Conservation (phyloP, 768 basidiomycete species). For the Rhizopogon sp. region DNA sequence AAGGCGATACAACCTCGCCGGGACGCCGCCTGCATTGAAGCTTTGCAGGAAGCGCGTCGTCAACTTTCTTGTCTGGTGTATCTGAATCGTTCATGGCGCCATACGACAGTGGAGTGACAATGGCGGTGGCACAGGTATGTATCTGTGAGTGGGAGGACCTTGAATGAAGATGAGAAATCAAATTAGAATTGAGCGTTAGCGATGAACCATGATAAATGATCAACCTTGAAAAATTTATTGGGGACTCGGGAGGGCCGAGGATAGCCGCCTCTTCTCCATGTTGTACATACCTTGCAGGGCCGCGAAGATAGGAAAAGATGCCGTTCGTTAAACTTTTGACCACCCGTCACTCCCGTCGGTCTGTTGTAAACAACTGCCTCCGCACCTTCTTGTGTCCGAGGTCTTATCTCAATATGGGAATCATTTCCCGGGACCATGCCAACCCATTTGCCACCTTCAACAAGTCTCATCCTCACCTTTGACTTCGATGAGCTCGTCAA, state of each 20-base stretch:
- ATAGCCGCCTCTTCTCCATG: slow-evolving; percentile 13
- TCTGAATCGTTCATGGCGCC: slow-evolving; percentile 16
- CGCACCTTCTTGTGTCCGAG: slow-evolving; percentile 11
- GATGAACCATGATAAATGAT: slow-evolving; percentile 11
- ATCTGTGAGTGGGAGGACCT: not conserved
- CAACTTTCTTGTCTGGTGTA: slow-evolving; percentile 36
- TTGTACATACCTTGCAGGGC: slow-evolving; percentile 13
- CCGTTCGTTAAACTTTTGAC: slow-evolving; percentile 1
- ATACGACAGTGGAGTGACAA: slow-evolving; percentile 11
- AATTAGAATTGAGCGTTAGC: slow-evolving; percentile 7
- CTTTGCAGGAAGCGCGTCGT: slow-evolving; percentile 37
- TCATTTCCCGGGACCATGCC: slow-evolving; percentile 18
- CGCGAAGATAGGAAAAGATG: slow-evolving; percentile 8
- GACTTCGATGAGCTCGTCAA: slow-evolving; percentile 14
- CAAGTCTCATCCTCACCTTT: slow-evolving; percentile 6
- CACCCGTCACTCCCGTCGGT: slow-evolving; percentile 3
- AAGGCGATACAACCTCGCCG: slow-evolving; percentile 53
- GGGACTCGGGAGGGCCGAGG: slow-evolving; percentile 11
- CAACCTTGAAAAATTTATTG: slow-evolving; percentile 14
- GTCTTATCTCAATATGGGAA: slow-evolving; percentile 8
- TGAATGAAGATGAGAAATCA: slow-evolving; percentile 9
- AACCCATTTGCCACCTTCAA: not conserved
- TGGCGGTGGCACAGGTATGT: not conserved
- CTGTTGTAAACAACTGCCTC: slow-evolving; percentile 5
- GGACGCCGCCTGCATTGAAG: slow-evolving; percentile 36